Conservation (phyloP, 441 rosid species). For the Erysimum cheiri region DNA sequence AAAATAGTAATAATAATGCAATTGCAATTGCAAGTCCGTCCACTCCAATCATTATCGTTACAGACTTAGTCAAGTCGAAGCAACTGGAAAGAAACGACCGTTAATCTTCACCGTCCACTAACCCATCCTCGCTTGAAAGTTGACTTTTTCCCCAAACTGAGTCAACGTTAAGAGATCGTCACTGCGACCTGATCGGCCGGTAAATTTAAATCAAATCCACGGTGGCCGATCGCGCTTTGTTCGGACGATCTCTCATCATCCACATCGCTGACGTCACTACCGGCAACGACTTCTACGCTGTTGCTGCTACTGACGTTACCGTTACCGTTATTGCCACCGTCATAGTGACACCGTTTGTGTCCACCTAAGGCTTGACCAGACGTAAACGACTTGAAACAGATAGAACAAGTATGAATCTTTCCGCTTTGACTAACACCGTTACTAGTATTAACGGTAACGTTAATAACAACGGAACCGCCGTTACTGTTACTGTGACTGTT, state of each 20-base stretch:
- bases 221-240: conserved; percentile 44
- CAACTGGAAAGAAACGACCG: conserved; percentile 39
- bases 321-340: conserved; percentile 46
- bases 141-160: conserved; percentile 29
- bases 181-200: conserved; percentile 49
- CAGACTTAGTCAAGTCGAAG: conserved; percentile 42
- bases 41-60: conserved; percentile 47
- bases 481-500: conserved; percentile 38
- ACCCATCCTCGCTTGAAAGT: conserved; percentile 18
- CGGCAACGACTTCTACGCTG: conserved; percentile 37
- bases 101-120: conserved; percentile 40
- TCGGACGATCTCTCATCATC: conserved; percentile 44
- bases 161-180: conserved; percentile 30
- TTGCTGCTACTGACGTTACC: conserved; percentile 29
- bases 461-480: conserved; percentile 25
- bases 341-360: conserved; percentile 74
- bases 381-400: conserved; percentile 62
- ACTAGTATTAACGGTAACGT: conserved; percentile 22
- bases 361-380: conserved; percentile 79
- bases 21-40: conserved; percentile 38
- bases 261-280: conserved; percentile 43
- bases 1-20: conserved; percentile 23
- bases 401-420: conserved; percentile 45
- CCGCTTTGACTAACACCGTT: conserved; percentile 36
- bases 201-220: conserved; percentile 62